These are phyloP conservation scores for Phytopythium helicoides DNA, from an alignment of 352 stramenopile species.

Conservation along the genomic window DNA sequence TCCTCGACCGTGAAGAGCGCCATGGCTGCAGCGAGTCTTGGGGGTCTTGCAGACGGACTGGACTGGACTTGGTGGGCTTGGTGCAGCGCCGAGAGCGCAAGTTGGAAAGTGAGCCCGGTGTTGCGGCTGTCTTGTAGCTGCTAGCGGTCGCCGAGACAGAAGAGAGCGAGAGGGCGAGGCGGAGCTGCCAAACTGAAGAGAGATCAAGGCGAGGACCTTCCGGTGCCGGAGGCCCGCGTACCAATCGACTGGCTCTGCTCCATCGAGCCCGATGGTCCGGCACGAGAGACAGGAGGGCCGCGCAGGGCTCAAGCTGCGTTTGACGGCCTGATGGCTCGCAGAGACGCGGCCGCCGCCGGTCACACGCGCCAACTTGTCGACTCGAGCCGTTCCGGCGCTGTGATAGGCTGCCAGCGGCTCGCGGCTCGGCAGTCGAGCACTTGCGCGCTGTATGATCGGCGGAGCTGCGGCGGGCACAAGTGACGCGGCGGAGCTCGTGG, in stretches of 20 bases:
- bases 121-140: too few relatives aligned
- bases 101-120: slow-evolving; percentile 7
- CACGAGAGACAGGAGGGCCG: too few relatives aligned
- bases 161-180: too few relatives aligned
- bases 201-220: too few relatives aligned
- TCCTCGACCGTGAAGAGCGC: slow-evolving; percentile 60
- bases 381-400: slow-evolving; percentile 8
- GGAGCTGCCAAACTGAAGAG: too few relatives aligned
- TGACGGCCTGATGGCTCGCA: neutral
- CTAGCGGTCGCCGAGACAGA: too few relatives aligned
- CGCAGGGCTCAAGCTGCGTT: neutral
- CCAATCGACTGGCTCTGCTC: too few relatives aligned
- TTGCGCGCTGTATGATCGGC: too few relatives aligned
- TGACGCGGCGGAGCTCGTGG: slow-evolving; percentile 6
- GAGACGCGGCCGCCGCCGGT: slow-evolving; percentile 3
- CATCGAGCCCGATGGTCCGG: too few relatives aligned
- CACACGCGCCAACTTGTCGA: slow-evolving; percentile 3
- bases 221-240: too few relatives aligned
- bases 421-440: neutral
- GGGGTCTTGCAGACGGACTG: neutral
- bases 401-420: slow-evolving; percentile 3
- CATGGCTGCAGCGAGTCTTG: slow-evolving; percentile 23
- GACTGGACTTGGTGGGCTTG: neutral
- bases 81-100: neutral
- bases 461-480: neutral